Conservation (phyloP, 208 protist species). For the Wallacemonas collosoma region DNA sequence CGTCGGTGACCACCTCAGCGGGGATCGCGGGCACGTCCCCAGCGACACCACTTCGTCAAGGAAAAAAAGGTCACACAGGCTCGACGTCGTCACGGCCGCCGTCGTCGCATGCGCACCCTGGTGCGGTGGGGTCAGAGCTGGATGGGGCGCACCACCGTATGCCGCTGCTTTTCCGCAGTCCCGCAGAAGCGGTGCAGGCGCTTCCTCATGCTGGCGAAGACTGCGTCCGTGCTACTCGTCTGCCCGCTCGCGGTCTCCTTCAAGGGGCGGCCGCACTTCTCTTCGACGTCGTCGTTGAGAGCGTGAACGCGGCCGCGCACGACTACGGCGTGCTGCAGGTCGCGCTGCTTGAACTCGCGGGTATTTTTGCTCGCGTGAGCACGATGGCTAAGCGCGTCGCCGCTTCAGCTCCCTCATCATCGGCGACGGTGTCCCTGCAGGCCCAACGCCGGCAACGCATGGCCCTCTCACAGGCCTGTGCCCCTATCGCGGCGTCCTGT, state of each 20-base stretch:
- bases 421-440: constrained; percentile 5
- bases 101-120: background rate
- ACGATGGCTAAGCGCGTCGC: background rate
- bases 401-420: background rate
- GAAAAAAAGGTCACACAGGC: too few species aligned
- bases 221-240: background rate
- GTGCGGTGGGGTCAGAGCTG: background rate
- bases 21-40: background rate
- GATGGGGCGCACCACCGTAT: too few species aligned
- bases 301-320: constrained; percentile 59
- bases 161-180: background rate
- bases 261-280: constrained; percentile 30
- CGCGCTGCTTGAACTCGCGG: constrained; percentile 61
- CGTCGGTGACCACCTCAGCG: constrained; percentile 10
- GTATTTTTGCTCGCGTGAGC: constrained; percentile 33
- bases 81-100: background rate
- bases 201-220: background rate
- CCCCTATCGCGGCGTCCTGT: constrained; percentile 45
- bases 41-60: background rate
- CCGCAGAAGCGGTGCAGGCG: background rate
- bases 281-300: constrained; percentile 39
- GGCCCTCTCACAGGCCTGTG: constrained; percentile 16
- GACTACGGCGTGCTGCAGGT: constrained; percentile 59
- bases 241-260: background rate
- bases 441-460: background rate